Evolutionary conservation across 2,329 filamentous ascomycete genomes (phyloP), one percentile per base, ranked within the genome.

Genomic region (Stachybotrys elegans): DNA sequence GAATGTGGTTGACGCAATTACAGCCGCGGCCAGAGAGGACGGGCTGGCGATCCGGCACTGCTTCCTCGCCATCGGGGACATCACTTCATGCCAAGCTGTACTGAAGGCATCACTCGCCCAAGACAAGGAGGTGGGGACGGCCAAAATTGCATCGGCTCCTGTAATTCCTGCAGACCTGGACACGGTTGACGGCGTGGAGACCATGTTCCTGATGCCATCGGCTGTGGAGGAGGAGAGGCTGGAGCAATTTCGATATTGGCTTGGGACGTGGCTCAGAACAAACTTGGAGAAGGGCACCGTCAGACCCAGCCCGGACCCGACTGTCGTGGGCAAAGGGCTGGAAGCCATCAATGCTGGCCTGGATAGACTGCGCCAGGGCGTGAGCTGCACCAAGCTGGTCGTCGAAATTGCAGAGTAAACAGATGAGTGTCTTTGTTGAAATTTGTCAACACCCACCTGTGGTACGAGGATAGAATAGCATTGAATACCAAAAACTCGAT

Each of bases 311-410:
- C 69, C 68, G 3, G 57, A 65, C 46, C 60, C 57, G 0, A 63
- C 4, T 2, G 52, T 70, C 0, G 53, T 69, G 2, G 68, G 65
- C 2, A 64, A 51, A 23, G 66, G 69, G 0, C 35, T 72, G 41
- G 56, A 45, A 6, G 53, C 53, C 32, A 56, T 73, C 2, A 68
- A 71, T 54, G 43, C 27, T 43, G 69, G 60, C n/a, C 40, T 71
- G 46, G 61, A 70, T 20, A 44, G 32, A 14, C 40, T 72, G 13
- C 45, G 48, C 1, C 43, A 22, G n/a, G 68, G 70, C 0, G 67
- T 72, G 12, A 72, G 68, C 36, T 70, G 68, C 47, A 58, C 52
- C 0, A 72, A 72, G 54, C 56, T 72, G 44, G 57, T 72, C 29
- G 51, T 71, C 40, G 62, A 72, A 44, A 23, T 71, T 54, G 48